Conservation (phyloP, 306 rosid genomes). For the Prunus padus region DNA sequence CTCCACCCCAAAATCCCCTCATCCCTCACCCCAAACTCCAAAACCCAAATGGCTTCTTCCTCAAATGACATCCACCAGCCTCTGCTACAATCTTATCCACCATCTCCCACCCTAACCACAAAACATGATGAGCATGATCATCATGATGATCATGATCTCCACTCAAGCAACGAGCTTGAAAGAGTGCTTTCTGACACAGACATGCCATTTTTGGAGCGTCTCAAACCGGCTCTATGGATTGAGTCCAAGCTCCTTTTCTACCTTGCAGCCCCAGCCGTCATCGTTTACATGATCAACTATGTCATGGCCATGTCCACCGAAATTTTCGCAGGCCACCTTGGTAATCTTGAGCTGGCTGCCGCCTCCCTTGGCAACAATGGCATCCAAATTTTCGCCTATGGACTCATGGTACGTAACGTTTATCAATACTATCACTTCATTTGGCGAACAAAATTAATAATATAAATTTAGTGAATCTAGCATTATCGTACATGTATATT, state of each 20-base stretch:
- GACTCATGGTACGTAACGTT: constrained; percentile 47
- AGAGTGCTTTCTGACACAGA: constrained; percentile 39
- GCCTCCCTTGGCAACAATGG: constrained; percentile 71
- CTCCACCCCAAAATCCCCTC: neutral
- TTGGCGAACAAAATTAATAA: neutral
- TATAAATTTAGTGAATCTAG: neutral
- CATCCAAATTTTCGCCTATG: constrained; percentile 67
- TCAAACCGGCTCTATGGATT: constrained; percentile 46
- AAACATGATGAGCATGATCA: neutral
- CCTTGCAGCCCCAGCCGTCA: constrained; percentile 59
- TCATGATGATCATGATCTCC: constrained; percentile 3
- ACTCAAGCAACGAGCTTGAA: constrained; percentile 37
- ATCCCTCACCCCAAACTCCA: neutral
- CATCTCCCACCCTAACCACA: neutral
- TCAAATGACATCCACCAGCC: constrained; percentile 2
- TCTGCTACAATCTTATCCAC: neutral
- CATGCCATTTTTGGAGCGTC: constrained; percentile 30
- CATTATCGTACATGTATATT: neutral
- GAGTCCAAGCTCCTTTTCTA: constrained; percentile 48
- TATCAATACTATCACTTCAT: too few species aligned
- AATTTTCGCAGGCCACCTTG: constrained; percentile 70
- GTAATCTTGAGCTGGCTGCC: constrained; percentile 70
- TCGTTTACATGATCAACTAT: constrained; percentile 54
- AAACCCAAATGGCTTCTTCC: constrained; percentile 21
- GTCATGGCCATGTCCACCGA: constrained; percentile 73